Evolutionary conservation across 2,329 filamentous ascomycete species (phyloP), one percentile per base, ranked within the genome.

Genomic region (Septoria petroselini): DNA sequence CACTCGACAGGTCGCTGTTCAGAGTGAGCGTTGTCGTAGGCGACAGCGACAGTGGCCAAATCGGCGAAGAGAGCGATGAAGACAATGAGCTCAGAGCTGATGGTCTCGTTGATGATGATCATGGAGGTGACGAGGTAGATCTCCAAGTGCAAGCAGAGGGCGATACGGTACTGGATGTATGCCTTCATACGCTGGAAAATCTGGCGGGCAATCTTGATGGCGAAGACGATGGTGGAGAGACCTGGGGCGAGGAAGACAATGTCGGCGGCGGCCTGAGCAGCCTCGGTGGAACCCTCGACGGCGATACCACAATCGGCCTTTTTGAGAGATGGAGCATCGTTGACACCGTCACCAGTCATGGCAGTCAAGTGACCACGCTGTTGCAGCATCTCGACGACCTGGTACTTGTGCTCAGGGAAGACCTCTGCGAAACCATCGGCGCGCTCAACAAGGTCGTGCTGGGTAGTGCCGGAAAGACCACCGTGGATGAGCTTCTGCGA

Each of bases 131-230:
- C 83, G 18, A 89, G 76, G 76, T 88, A 89, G 67, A 89, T 82
- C 70, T 86, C 84, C 62, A 87, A 75, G 68, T 87, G 84, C 55
- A 87, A 73, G 71, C 84, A 86, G 53, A 87, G 79, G 41, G 84
- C 84, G 65, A 87, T 87, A 76, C 84, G 83, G 74, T 87, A 86
- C 72, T 86, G 82, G 53, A 87, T 84, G 69, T 86, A 87, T 21
- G 83, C 80, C 77, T 86, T 86, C 84, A 86, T 86, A 64, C 83
- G 82, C 76, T 86, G 83, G 80, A 86, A 86, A 64, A 86, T 86
- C 73, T 86, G 81, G 62, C 84, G 82, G 55, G 83, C 79, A 60
- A 81, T 83, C 79, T 86, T 86, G 74, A 87, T 86, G 57, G 83
- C 83, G 62, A 83, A 75, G 62, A 86, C 82, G 53, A 86, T 86